phyloP scores from a whole-genome alignment of 1,284 basidiomycete genomes.

The Kwoniella shivajii region DNA sequence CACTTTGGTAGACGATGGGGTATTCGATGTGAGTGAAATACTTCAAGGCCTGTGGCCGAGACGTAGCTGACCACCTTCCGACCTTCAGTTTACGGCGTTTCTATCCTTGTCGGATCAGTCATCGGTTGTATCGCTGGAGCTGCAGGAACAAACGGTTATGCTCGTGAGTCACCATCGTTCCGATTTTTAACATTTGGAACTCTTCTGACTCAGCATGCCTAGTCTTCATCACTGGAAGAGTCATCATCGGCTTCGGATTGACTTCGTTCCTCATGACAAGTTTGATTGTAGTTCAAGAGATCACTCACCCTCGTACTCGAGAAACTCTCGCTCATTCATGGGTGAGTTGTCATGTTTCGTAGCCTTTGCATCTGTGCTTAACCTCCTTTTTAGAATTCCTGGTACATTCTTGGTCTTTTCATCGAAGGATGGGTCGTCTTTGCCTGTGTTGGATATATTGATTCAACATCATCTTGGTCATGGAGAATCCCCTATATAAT shows the following conservation, averaged over 20 bases:
- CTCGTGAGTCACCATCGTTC: constrained; percentile 28
- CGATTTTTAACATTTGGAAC: too few relatives aligned
- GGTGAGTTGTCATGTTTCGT: constrained; percentile 25
- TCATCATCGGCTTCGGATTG: constrained; percentile 53
- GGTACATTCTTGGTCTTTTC: constrained; percentile 47
- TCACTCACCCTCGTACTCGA: constrained; percentile 51
- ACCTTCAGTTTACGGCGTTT: constrained; percentile 52
- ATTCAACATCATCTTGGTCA: constrained; percentile 31
- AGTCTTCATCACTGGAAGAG: constrained; percentile 50
- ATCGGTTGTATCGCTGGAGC: constrained; percentile 52
- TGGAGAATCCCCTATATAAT: constrained; percentile 54
- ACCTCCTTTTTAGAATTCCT: constrained; percentile 41
- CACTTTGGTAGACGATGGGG: constrained; percentile 52
- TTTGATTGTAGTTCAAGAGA: constrained; percentile 54
- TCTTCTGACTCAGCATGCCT: too few relatives aligned
- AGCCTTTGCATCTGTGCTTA: neutral
- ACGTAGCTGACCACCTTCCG: neutral
- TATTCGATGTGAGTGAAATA: constrained; percentile 47
- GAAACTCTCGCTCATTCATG: constrained; percentile 45
- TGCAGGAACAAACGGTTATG: constrained; percentile 45
- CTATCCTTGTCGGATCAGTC: constrained; percentile 48
- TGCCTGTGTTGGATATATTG: constrained; percentile 36
- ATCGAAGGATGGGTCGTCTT: constrained; percentile 46
- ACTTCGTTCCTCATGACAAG: constrained; percentile 56
- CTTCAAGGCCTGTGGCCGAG: neutral